Conservation (phyloP, 2,329 filamentous ascomycete species). For the Fusarium torulosum region DNA sequence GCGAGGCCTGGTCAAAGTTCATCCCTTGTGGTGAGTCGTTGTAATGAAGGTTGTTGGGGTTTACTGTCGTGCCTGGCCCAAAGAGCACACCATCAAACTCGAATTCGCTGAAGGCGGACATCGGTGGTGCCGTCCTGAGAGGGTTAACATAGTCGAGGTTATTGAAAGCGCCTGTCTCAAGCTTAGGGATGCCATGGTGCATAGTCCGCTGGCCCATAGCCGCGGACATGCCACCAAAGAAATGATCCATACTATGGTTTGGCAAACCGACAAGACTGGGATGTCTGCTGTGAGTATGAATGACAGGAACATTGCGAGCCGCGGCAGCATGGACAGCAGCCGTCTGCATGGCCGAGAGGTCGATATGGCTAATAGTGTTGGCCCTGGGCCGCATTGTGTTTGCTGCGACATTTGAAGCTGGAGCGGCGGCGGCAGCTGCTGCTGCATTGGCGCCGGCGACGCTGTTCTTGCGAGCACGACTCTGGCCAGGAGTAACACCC, state of each 20-base stretch:
- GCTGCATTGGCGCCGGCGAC: conserved; percentile 70
- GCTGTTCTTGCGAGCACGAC: conserved; percentile 91
- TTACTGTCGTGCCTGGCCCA: conserved; percentile 74
- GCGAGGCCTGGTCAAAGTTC: conserved; percentile 71
- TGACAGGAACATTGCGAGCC: conserved; percentile 60
- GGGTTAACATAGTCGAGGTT: conserved; percentile 74
- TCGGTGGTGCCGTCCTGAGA: conserved; percentile 81
- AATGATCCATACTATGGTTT: conserved; percentile 68
- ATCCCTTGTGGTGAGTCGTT: conserved; percentile 79
- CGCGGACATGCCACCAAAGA: conserved; percentile 79
- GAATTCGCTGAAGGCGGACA: conserved; percentile 70
- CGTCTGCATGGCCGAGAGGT: conserved; percentile 79
- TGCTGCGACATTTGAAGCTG: conserved; percentile 60
- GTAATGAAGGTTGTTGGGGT: conserved; percentile 84
- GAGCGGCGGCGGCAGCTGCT: conserved; percentile 57
- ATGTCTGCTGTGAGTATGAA: conserved; percentile 77
- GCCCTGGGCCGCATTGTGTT: conserved; percentile 85
- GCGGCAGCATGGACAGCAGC: conserved; percentile 69
- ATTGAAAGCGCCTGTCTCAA: conserved; percentile 81
- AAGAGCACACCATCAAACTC: conserved; percentile 70
- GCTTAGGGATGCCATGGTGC: conserved; percentile 78
- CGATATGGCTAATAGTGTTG: conserved; percentile 96
- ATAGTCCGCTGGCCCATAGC: conserved; percentile 75
- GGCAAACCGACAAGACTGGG: conserved; percentile 78
- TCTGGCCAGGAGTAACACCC: conserved; percentile 73